A percentile compares a stretch with the other conserved stretches of the same genome.
These are phyloP conservation scores for Trifolium fragiferum DNA, from an alignment of 306 rosid genomes.

Conservation along the genomic window DNA sequence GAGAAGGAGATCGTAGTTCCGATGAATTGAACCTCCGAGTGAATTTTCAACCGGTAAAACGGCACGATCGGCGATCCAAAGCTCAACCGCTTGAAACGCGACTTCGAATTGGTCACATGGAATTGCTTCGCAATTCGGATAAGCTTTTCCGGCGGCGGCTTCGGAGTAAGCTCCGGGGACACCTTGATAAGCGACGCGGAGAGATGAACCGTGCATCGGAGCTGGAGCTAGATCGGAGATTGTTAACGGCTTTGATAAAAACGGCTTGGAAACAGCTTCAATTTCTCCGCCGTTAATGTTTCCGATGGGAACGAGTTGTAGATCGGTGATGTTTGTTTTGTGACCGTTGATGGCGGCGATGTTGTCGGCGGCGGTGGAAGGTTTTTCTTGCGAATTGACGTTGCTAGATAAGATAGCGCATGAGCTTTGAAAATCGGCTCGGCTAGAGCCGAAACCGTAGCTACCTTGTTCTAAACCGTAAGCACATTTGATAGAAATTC, in stretches of 20 bases:
- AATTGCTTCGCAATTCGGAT: conserved; percentile 93
- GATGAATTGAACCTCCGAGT: conserved; percentile 95
- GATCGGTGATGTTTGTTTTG: conserved; percentile 54
- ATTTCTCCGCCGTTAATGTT: conserved; percentile 22
- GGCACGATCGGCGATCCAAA: conserved; percentile 96
- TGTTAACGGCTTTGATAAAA: conserved; percentile 66
- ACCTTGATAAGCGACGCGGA: conserved; percentile 94
- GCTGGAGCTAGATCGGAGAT: conserved; percentile 92
- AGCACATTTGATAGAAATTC: conserved; percentile 53
- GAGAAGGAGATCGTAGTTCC: conserved; percentile 93
- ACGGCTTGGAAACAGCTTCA: conserved; percentile 37
- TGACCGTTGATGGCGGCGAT: conserved; percentile 76
- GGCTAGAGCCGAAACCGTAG: conserved; percentile 57
- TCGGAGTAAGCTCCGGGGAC: conserved; percentile 98
- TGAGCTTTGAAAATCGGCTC: conserved; percentile 91
- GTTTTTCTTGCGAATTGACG: conserved; percentile 62
- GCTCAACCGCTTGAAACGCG: conserved; percentile 94
- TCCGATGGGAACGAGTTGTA: conserved; percentile 70
- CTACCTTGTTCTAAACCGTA: conserved; percentile 52
- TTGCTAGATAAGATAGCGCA: conserved; percentile 89
- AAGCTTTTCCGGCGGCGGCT: conserved; percentile 95
- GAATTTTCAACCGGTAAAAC: conserved; percentile 91
- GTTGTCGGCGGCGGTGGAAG: conserved; percentile 45
- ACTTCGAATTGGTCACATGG: conserved; percentile 98
- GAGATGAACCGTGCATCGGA: conserved; percentile 91